Evolutionary conservation across 2,329 filamentous ascomycete genomes (phyloP), one percentile per base, ranked within the genome.

Genomic region (Phialocephala sp.): DNA sequence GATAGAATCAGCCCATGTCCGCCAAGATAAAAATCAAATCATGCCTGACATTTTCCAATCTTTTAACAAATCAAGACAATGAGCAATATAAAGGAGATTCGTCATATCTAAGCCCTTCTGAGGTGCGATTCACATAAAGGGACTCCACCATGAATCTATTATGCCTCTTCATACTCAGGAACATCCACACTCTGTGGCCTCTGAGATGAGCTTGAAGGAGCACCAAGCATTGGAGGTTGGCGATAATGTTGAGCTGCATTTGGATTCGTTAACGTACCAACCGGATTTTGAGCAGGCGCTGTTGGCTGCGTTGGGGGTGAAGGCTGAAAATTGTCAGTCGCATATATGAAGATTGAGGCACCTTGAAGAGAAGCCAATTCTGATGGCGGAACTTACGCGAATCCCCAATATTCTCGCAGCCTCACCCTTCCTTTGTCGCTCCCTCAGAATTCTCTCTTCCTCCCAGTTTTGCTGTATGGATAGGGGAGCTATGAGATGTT

Each of bases 1-100:
- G 43, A 70, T 56, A 32, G 62, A 69, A 76, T 76, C 74, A 76
- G 75, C 73, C 72, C 69, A 60, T 9, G 50, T 69, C 69, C 68
- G 62, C 62, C 65, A 60, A 66, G 50, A n/a, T n/a, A 59, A 45
- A 63, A 59, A 27, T n/a, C 4, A 18, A 41, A 41, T 27, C 32
- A 37, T 35, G 27, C 18, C 35, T 37, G 22, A 12, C 32, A 12
- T 54, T n/a, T 54, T 18, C 27, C 37, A 41, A 54, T 54, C 3
- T 54, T 54, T 35, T 27, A 12, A 54, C 8, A 54, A 35, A 12
- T 14, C 14, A 27, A 18, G 39, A 37, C 11, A 36, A 36, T 20
- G 18, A 8, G 8, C 32, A 37, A 37, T n/a, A 57, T 24, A 55
- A 55, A 57, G 20, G 55, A 41, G 20, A 57, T 39, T 57, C 55